These are phyloP conservation scores for Microbotryomycetes sp. DNA, from an alignment of 1,284 basidiomycete species.

Conservation along the genomic window DNA sequence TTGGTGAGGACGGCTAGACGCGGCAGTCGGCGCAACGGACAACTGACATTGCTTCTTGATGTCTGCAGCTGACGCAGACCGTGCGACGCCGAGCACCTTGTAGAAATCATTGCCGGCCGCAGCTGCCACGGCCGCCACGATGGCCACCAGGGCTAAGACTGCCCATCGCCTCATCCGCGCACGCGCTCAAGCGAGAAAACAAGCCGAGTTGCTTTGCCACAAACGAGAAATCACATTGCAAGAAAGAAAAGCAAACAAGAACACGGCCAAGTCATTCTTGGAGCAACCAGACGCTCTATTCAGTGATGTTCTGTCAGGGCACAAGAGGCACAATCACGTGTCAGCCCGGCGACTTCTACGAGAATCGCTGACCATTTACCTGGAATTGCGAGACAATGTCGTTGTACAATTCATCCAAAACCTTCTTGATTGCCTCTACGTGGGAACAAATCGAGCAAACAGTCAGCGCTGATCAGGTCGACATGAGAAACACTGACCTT, in stretches of 20 bases:
- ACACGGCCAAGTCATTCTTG: background rate
- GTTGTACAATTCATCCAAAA: constrained; percentile 64
- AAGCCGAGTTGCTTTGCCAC: background rate
- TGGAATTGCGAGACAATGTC: constrained; percentile 39
- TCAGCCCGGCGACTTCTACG: background rate
- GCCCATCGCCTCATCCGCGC: background rate
- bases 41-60: constrained; percentile 80
- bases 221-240: background rate
- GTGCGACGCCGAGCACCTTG: constrained; percentile 50
- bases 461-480: background rate
- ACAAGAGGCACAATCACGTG: background rate
- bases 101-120: constrained; percentile 38
- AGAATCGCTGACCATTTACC: background rate
- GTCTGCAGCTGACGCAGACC: constrained; percentile 71
- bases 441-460: background rate
- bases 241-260: background rate
- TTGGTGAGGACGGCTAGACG: no score
- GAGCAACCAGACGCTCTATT: background rate
- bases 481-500: constrained; percentile 2
- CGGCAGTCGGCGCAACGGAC: no score
- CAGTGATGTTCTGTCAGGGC: background rate
- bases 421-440: constrained; percentile 15
- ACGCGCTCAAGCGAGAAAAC: background rate
- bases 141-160: background rate
- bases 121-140: constrained; percentile 2